Base-by-base conservation (phyloP, 1,139 yeast genomes). In the Magnusiomyces fungicola region DNA sequence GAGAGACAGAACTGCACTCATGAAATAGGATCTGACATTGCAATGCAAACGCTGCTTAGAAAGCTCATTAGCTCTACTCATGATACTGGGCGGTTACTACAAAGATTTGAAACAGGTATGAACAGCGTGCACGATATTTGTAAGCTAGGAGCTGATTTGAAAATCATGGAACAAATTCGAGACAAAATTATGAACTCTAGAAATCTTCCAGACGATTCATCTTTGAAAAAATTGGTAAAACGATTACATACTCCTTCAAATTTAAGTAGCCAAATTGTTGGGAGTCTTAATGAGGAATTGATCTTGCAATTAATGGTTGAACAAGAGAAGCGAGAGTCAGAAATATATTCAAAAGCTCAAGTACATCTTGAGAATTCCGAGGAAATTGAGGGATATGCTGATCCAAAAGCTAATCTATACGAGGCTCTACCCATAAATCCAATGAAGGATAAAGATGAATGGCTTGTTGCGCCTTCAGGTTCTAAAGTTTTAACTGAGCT, bases 1-100 rank as follows among this genome's bases (percentile, higher is more conserved):
- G 59, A 64, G 19, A 72, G 99, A 30, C 95, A 87, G 53, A 69
- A 71, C 9, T 70, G 80, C 43, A 94, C 90, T 0, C 64, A 69
- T 10, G 63, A 75, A 14, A 81, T 89, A 56, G 55, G 71, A 12
- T 64, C 68, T 2, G 69, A 79, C 50, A 61, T 65, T 0, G 56
- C 61, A 0, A 62, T 79, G 43, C 66, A 74, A 2, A 61, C 65
- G 2, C 59, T 60, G 1, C 45, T 80, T 1, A 49, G 62, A 1
- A 53, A 56, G 2, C 44, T 47, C 2, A 43, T 63, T 43, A 69
- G 68, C 37, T 60, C 63, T 2, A 69, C 76, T 3, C 69, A 72
- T 10, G 88, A 81, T 64, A 65, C 78, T 3, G 70, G 72, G 18
- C 71, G 88, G 50, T 69, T 78, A 9, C 57, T 82, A 2, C 85